Evolutionary conservation across 495 filamentous ascomycete species (phyloP).

Genomic region (Oidiodendron maius): DNA sequence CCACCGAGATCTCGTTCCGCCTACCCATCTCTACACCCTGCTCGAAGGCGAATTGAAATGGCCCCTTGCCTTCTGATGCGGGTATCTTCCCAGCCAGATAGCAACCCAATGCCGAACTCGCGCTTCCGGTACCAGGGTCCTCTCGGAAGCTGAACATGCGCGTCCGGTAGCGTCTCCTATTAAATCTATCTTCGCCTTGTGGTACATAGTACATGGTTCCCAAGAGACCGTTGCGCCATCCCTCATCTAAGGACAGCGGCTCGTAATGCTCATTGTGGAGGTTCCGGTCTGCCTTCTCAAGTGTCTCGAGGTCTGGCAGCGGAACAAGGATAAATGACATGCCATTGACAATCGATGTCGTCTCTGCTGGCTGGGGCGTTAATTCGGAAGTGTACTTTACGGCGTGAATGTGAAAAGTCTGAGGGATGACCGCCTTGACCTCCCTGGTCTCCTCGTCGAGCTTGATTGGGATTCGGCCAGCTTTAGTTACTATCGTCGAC

Average conservation of each 20-base stretch:
- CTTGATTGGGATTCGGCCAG: slow-evolving; percentile 50
- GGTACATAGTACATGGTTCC: slow-evolving; percentile 51
- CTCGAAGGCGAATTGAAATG: slow-evolving; percentile 43
- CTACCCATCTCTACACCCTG: slow-evolving; percentile 81
- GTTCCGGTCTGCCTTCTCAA: slow-evolving; percentile 25
- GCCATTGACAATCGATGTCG: slow-evolving; percentile 62
- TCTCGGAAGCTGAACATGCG: slow-evolving; percentile 57
- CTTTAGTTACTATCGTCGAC: slow-evolving; percentile 47
- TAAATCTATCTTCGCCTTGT: slow-evolving; percentile 23
- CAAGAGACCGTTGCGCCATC: slow-evolving; percentile 48
- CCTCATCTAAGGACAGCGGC: slow-evolving; percentile 41
- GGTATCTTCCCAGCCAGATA: slow-evolving; percentile 47
- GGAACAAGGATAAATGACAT: slow-evolving; percentile 58
- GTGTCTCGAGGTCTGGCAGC: slow-evolving; percentile 39
- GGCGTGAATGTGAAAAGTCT: slow-evolving; percentile 58
- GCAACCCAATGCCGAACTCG: slow-evolving; percentile 47
- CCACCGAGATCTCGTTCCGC: slow-evolving; percentile 47
- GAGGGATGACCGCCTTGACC: slow-evolving; percentile 55
- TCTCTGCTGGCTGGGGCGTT: slow-evolving; percentile 33
- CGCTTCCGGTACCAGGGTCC: slow-evolving; percentile 66
- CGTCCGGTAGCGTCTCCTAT: slow-evolving; percentile 27
- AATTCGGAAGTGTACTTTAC: slow-evolving; percentile 23
- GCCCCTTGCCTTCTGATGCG: slow-evolving; percentile 5
- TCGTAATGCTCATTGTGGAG: slow-evolving; percentile 8
- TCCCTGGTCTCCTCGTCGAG: slow-evolving; percentile 28